These are phyloP conservation scores for Allomyces arbusculus DNA, from an alignment of 192 early-diverging fungal genomes.

Conservation along the genomic window DNA sequence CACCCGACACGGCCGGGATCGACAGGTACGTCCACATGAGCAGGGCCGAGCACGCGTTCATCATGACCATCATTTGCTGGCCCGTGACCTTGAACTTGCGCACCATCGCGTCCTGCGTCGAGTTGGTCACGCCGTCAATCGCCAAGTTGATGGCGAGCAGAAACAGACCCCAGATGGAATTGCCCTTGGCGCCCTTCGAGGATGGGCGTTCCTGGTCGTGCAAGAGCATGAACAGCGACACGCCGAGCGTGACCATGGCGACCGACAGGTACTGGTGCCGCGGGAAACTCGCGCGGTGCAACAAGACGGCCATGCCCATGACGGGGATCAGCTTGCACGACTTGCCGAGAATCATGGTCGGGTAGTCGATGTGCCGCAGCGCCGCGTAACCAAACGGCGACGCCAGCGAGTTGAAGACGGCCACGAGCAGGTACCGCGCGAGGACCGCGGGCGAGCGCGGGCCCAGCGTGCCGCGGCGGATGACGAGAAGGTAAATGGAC, in stretches of 20 bases:
- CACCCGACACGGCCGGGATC: slow-evolving; percentile 20
- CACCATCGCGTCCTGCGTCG: slow-evolving; percentile 90
- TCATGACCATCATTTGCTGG: slow-evolving; percentile 91
- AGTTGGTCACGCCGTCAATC: slow-evolving; percentile 87
- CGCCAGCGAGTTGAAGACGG: slow-evolving; percentile 49
- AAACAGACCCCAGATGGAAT: slow-evolving; percentile 56
- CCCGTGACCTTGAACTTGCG: slow-evolving; percentile 58
- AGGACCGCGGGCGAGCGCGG: slow-evolving; percentile 15
- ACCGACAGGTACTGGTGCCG: slow-evolving; percentile 77
- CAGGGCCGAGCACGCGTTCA: slow-evolving; percentile 67
- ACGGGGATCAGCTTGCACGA: slow-evolving; percentile 94
- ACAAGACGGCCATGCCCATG: slow-evolving; percentile 79
- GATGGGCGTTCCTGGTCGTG: slow-evolving; percentile 31
- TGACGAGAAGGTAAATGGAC: slow-evolving; percentile 44
- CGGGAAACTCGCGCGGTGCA: slow-evolving; percentile 74
- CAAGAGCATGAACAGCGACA: slow-evolving; percentile 82
- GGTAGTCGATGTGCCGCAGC: slow-evolving; percentile 87
- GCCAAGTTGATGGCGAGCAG: slow-evolving; percentile 67
- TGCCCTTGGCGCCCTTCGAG: slow-evolving; percentile 24
- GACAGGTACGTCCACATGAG: slow-evolving; percentile 52
- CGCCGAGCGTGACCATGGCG: slow-evolving; percentile 66
- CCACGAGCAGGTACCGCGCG: slow-evolving; percentile 50
- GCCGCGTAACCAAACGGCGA: slow-evolving; percentile 87
- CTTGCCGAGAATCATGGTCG: slow-evolving; percentile 88
- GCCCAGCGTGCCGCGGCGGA: slow-evolving; percentile 14